Base-by-base conservation (phyloP, 2,329 filamentous ascomycete species). In the Microsporum ferrugineum region DNA sequence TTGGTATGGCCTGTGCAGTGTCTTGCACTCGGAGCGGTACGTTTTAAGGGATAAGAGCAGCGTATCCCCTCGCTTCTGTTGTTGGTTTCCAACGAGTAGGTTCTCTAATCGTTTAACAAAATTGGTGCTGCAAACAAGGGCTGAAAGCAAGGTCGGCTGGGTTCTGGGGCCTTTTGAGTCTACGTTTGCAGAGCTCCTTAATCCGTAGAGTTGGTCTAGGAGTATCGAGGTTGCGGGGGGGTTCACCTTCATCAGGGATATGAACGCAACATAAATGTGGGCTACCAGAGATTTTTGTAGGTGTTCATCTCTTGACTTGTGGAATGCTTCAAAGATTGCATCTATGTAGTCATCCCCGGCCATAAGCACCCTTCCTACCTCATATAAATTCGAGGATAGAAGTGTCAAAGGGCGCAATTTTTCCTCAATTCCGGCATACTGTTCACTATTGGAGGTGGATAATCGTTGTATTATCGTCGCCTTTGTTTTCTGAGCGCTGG, bases 311-410 rank as follows among this genome's bases (percentile, higher is more conserved):
- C 83, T 84, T 61, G 86, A 80, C 57, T 77, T 76, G 41, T 84
- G 78, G 63, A 77, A 78, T 34, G 70, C 69, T 63, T 78, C 76
- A 59, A 70, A 69, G 10, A 96, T 79, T 0, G 87, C 84, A 71
- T 96, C 92, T 23, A 96, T 74, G 67, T 94, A 92, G 73, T 96
- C 92, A 58, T 88, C 91, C 0, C 92, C 92, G 0, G 88, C 88
- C 66, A 95, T 82, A 67, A 96, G 86, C 66, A 88, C 78, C 5
- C 76, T 72, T 34, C 80, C 82, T 51, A 75, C 75, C 29, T 79
- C 68, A 27, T 75, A 73, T 60, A 76, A 69, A 31, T 69, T 65
- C 31, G 72, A 75, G 3, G 73, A 65, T 36, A 79, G 65, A 27
- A 76, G 66, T 8, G 75, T 77, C 60, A 78, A 66, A 6, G 68